Evolutionary conservation across 1,284 basidiomycete genomes (phyloP), one percentile per base, ranked within the genome.

Genomic region (Agaricales sp.): DNA sequence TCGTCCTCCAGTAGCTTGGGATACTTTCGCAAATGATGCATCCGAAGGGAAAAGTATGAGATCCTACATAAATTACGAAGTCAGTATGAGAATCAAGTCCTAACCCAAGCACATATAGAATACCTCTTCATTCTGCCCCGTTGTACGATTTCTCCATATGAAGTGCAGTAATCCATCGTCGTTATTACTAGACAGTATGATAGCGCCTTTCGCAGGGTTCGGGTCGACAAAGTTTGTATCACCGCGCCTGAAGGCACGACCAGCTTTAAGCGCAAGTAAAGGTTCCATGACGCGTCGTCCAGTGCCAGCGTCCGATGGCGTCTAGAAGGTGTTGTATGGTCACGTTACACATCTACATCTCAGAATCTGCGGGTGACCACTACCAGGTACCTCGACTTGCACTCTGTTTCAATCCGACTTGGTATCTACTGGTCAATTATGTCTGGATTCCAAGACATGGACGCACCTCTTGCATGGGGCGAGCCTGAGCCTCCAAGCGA

Each of bases 261-360:
- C 87, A 2, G 87, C 87, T 59, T 89, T 89, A 70, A 89, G 87
- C 13, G 82, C 82, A 45, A 88, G 75, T 19, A 81, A 69, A n/a
- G 70, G 70, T 51, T 72, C 69, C 19, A n/a, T 35, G 30, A 11
- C 30, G n/a, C n/a, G n/a, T n/a, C n/a, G n/a, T n/a, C n/a, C n/a
- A n/a, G n/a, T n/a, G n/a, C n/a, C n/a, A n/a, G n/a, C n/a, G n/a
- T n/a, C n/a, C n/a, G n/a, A n/a, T n/a, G 14, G 19, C 8, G 43
- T 48, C 37, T 30, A 13, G 43, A 49, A 22, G 20, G 19, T 16
- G 22, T 46, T 20, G 16, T n/a, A 24, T 18, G 20, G 45, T 38
- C 23, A 35, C 30, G 30, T 35, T 35, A n/a, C 63, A 64, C 47
- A 59, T 63, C 61, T 57, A 62, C 59, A 62, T 61, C 59, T 46